Conservation (phyloP, 2,329 filamentous ascomycete species). For the Aspergillus carbonarius region DNA sequence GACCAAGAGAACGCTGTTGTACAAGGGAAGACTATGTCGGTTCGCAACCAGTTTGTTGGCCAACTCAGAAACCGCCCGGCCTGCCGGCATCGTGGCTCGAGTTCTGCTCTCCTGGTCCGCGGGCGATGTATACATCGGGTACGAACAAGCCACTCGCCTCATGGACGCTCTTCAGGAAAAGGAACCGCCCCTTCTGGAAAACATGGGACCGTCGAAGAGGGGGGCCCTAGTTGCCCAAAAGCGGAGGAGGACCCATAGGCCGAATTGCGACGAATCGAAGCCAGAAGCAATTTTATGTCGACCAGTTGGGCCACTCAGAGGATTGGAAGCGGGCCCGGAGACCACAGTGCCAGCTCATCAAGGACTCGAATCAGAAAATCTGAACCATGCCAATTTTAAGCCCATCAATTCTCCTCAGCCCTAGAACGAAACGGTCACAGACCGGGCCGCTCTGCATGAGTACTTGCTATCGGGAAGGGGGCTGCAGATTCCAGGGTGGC, state of each 20-base stretch:
- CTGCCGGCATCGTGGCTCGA: slow-evolving; percentile 10
- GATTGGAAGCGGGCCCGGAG: slow-evolving; percentile 23
- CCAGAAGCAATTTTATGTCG: slow-evolving; percentile 13
- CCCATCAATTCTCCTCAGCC: slow-evolving; percentile 16
- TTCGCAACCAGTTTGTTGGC: slow-evolving; percentile 17
- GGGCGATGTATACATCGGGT: slow-evolving; percentile 19
- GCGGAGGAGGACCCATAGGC: slow-evolving; percentile 27
- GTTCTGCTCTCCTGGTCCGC: slow-evolving; percentile 9
- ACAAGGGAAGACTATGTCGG: slow-evolving; percentile 21
- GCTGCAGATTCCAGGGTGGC: slow-evolving; percentile 16
- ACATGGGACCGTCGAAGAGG: slow-evolving; percentile 13
- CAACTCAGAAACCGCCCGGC: slow-evolving; percentile 26
- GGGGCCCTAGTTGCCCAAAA: slow-evolving; percentile 28
- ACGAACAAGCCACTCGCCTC: slow-evolving; percentile 21
- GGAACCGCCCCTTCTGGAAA: slow-evolving; percentile 17
- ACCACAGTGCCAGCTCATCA: slow-evolving; percentile 34
- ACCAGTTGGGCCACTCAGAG: slow-evolving; percentile 19
- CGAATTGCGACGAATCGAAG: slow-evolving; percentile 25
- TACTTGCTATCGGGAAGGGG: slow-evolving; percentile 17
- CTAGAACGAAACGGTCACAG: slow-evolving; percentile 20
- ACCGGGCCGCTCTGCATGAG: slow-evolving; percentile 33
- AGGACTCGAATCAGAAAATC: slow-evolving; percentile 18
- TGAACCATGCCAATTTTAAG: slow-evolving; percentile 11
- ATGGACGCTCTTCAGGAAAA: slow-evolving; percentile 17
- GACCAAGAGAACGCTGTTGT: slow-evolving; percentile 20